Evolutionary conservation across 208 protist species (phyloP), one percentile per base, ranked within the genome.

Genomic region (Tritrichomonas foetus): DNA sequence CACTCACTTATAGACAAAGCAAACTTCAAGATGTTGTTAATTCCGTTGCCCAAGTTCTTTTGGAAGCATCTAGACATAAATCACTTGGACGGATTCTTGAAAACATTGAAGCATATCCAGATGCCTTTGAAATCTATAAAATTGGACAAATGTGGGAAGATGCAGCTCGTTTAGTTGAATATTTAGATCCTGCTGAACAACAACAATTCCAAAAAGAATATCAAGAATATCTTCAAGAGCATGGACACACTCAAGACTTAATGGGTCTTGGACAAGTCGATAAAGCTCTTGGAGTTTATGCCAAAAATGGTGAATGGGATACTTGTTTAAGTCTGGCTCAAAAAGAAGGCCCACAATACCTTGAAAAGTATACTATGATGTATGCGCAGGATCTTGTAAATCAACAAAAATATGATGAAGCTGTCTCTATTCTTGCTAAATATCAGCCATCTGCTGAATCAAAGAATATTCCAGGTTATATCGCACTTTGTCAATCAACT

Each of bases 321-420:
- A 50, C 20, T 50, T 82, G 74, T 44, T 36, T 82, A 14, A 25
- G 27, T 14, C 20, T 50, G 30, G 74, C 74, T 14, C 33, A 82
- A 36, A 14, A 82, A 44, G 20, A 50, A 44, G 74, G 74, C 11
- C 41, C 74, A 82, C n/a, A 82, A 44, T 82, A 82, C 41, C 41
- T 82, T 20, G 74, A 82, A 25, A 82, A 82, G 41, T 82, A 82
- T 36, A 82, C 74, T 50, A 82, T 82, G 74, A 50, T 47, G 25
- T 82, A 82, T 30, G 33, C 74, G 30, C 74, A 82, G 25, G 41
- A 25, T 50, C 41, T 82, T n/a, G 41, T 82, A 20, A 36, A 82
- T 36, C n/a, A 82, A 44, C 33, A 82, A 30, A 36, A 49, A 14
- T 82, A 47, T 36, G 74, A 82, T 44, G 41, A 82, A 36, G 74